phyloP scores from a whole-genome alignment of 768 basidiomycete species.

The Leccinum uliginosum region DNA sequence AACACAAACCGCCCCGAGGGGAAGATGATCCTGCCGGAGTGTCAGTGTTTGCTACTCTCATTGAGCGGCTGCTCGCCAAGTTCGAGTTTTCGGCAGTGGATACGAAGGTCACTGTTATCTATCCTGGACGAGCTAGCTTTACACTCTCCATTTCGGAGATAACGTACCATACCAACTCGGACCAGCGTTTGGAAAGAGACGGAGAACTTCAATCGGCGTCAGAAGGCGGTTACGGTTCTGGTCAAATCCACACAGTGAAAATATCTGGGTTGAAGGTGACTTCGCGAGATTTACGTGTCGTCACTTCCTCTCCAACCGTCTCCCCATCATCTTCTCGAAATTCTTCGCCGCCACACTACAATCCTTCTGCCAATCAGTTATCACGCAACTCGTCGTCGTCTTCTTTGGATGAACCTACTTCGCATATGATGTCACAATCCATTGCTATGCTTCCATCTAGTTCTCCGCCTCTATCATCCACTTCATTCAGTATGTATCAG shows the following conservation, averaged over 20 bases:
- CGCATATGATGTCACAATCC: conserved; percentile 72
- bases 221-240: conserved; percentile 13
- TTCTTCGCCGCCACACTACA: conserved; percentile 6
- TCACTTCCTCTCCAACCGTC: conserved; percentile 13
- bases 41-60: conserved; percentile 74
- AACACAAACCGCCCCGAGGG: conserved; percentile 21
- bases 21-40: conserved; percentile 70
- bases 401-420: conserved; percentile 62
- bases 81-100: conserved; percentile 75
- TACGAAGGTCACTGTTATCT: conserved; percentile 63
- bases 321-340: neutral
- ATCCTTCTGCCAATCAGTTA: conserved; percentile 5
- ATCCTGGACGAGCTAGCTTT: conserved; percentile 58
- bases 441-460: conserved; percentile 55
- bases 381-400: conserved; percentile 54
- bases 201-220: conserved; percentile 19
- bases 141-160: conserved; percentile 56
- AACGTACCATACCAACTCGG: conserved; percentile 45
- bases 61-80: conserved; percentile 72
- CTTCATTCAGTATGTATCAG: conserved; percentile 70
- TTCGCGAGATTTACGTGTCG: conserved; percentile 39
- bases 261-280: conserved; percentile 56
- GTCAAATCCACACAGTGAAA: conserved; percentile 45
- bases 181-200: conserved; percentile 16
- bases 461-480: conserved; percentile 43